phyloP scores from a whole-genome alignment of 2,329 filamentous ascomycete species.

The Proliferodiscus dingleyae region DNA sequence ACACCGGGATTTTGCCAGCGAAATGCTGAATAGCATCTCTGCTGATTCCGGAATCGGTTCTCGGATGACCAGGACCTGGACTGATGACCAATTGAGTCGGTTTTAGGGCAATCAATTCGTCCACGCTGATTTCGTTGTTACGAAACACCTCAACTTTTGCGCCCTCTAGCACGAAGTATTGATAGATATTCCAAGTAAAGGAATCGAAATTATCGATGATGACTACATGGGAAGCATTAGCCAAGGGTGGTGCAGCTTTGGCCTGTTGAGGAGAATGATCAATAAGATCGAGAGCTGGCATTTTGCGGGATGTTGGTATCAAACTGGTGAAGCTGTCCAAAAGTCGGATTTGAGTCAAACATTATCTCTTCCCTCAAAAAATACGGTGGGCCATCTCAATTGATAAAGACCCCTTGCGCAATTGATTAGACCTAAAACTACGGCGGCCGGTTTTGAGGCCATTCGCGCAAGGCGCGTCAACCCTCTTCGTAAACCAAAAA shows the following conservation, averaged over 20 bases:
- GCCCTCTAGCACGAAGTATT: constrained; percentile 95
- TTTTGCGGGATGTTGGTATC: constrained; percentile 23
- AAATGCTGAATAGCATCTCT: constrained; percentile 89
- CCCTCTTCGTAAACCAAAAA: constrained; percentile 14
- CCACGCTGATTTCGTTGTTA: constrained; percentile 85
- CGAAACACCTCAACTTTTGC: constrained; percentile 84
- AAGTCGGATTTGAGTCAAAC: not conserved
- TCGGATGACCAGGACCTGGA: constrained; percentile 89
- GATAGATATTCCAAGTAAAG: constrained; percentile 99
- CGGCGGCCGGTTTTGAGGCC: no score
- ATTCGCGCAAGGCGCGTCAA: constrained; percentile 20
- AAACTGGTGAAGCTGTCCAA: not conserved
- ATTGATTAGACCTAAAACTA: no score
- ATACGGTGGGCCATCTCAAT: no score
- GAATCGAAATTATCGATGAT: constrained; percentile 99
- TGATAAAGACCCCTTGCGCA: no score
- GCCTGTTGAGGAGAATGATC: constrained; percentile 89
- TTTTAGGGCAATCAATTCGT: constrained; percentile 75
- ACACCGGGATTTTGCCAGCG: constrained; percentile 86
- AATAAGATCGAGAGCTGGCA: constrained; percentile 47
- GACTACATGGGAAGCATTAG: constrained; percentile 83
- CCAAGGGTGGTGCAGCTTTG: constrained; percentile 64
- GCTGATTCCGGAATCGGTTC: constrained; percentile 87
- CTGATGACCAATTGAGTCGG: constrained; percentile 94
- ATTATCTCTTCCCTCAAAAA: no score